A percentile compares a stretch with the other conserved stretches of the same genome.
phyloP scores from a whole-genome alignment of 2,329 filamentous ascomycete species.

The Fusarium sp. region DNA sequence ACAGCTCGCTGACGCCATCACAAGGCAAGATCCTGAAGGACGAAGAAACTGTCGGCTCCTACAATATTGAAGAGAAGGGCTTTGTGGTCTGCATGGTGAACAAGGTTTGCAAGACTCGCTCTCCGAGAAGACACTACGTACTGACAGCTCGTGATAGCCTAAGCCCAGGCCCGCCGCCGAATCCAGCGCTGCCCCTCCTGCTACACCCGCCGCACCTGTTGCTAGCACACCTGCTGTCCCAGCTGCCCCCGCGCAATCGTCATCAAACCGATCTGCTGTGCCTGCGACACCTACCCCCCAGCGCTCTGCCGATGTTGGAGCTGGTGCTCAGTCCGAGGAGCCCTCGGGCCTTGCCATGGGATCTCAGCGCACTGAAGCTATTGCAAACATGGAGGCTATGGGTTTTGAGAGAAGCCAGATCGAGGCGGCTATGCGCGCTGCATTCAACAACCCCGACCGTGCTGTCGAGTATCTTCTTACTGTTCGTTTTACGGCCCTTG shows the following conservation, averaged over 20 bases:
- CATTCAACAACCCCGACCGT: slow-evolving; percentile 96
- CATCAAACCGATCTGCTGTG: slow-evolving; percentile 63
- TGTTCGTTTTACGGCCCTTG: slow-evolving; percentile 63
- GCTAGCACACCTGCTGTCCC: slow-evolving; percentile 73
- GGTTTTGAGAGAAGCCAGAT: slow-evolving; percentile 91
- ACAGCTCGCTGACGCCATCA: slow-evolving; percentile 42
- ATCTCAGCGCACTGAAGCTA: slow-evolving; percentile 81
- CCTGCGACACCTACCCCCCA: slow-evolving; percentile 69
- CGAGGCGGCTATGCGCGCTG: slow-evolving; percentile 93
- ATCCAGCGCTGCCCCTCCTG: slow-evolving; percentile 70
- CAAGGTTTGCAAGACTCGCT: slow-evolving; percentile 73
- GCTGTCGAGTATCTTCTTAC: slow-evolving; percentile 95
- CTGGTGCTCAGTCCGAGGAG: slow-evolving; percentile 61
- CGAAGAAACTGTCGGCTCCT: slow-evolving; percentile 94
- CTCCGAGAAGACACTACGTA: slow-evolving; percentile 14
- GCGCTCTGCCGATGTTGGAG: slow-evolving; percentile 53
- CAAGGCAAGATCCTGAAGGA: slow-evolving; percentile 98
- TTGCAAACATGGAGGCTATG: slow-evolving; percentile 97
- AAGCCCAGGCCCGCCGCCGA: slow-evolving; percentile 76
- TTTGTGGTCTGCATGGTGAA: slow-evolving; percentile 99
- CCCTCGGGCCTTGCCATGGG: slow-evolving; percentile 89
- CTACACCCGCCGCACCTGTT: slow-evolving; percentile 67
- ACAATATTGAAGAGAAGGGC: slow-evolving; percentile 99
- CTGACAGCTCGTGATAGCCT: slow-evolving; percentile 50
- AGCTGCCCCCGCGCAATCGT: slow-evolving; percentile 54